These are phyloP conservation scores for Nicotiana undulata DNA, from an alignment of 257 asterid genomes.

Conservation along the genomic window DNA sequence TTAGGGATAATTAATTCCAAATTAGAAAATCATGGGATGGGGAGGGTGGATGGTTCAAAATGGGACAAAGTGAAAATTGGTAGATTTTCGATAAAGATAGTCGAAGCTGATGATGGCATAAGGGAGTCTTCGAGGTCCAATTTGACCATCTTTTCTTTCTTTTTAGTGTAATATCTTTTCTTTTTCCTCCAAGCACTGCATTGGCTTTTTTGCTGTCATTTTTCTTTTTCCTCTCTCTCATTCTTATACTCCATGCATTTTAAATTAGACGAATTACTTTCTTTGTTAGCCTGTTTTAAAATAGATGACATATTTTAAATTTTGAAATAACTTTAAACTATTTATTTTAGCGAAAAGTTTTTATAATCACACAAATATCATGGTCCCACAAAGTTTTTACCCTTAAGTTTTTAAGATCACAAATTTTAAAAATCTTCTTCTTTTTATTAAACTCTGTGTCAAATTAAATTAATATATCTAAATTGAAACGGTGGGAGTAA, in stretches of 20 bases:
- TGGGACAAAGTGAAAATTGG: conserved; percentile 34
- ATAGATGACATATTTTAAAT: no score
- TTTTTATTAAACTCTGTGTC: no score
- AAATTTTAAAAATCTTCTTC: no score
- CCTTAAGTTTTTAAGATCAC: no score
- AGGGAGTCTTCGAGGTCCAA: conserved; percentile 85
- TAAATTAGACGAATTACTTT: no score
- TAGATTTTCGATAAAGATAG: conserved; percentile 85
- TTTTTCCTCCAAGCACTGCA: conserved; percentile 39
- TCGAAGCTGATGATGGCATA: conserved; percentile 56
- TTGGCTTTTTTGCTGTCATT: conserved; percentile 83
- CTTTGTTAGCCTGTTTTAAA: no score
- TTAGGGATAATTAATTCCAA: neutral
- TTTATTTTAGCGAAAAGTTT: no score
- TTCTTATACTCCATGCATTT: neutral
- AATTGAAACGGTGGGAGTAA: neutral
- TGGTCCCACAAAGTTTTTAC: no score
- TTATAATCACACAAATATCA: no score
- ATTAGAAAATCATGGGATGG: neutral
- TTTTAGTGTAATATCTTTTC: conserved; percentile 30
- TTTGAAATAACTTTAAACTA: no score
- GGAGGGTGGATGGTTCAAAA: neutral
- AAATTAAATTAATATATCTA: rapidly evolving
- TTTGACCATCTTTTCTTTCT: conserved; percentile 88
- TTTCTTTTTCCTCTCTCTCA: conserved; percentile 28